Evolutionary conservation across 345 rosid genomes (phyloP), one percentile per base, ranked within the genome.

Genomic region (Gossypium bickii): DNA sequence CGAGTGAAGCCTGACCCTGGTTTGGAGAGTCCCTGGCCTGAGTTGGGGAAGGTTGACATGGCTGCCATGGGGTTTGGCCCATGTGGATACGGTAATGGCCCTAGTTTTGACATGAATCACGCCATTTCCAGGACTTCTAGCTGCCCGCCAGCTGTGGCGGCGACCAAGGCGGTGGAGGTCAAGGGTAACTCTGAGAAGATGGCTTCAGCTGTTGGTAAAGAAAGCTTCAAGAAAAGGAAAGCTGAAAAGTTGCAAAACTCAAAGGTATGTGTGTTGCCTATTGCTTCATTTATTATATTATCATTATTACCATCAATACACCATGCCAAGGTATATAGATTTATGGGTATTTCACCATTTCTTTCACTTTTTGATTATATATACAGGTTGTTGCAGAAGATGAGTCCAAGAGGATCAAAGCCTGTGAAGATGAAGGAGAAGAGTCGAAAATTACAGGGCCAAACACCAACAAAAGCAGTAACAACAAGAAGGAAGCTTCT

Each of bases 201-300:
- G 57, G 65, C 66, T 67, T 60, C 80, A 20, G 81, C 69, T 17
- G 77, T 68, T 22, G 85, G 78, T 34, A 85, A 61, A 80, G 87
- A 86, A 58, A 86, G 85, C 78, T 76, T 80, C 79, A 90, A 84
- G 90, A 94, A 91, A 81, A 82, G 97, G 78, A 94, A 86, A 78
- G 78, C 44, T 67, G 86, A 85, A 61, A 77, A 81, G 61, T 41
- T 68, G 18, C 90, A 76, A 38, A 78, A 58, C 72, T 5, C 78
- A 6, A 80, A 88, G 86, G 89, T 85, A 57, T 20, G 10, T 15
- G 74, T 18, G n/a, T 57, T 51, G 34, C 34, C 13, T 22, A 3
- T 17, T 43, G 15, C 29, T 16, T 45, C 8, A 52, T 64, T 24
- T 34, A 29, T 18, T 20, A 47, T 1, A 48, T 3, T 22, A 15